Evolutionary conservation across 2,329 filamentous ascomycete genomes (phyloP), one percentile per base, ranked within the genome.

Genomic region (Claviceps fusiformis): DNA sequence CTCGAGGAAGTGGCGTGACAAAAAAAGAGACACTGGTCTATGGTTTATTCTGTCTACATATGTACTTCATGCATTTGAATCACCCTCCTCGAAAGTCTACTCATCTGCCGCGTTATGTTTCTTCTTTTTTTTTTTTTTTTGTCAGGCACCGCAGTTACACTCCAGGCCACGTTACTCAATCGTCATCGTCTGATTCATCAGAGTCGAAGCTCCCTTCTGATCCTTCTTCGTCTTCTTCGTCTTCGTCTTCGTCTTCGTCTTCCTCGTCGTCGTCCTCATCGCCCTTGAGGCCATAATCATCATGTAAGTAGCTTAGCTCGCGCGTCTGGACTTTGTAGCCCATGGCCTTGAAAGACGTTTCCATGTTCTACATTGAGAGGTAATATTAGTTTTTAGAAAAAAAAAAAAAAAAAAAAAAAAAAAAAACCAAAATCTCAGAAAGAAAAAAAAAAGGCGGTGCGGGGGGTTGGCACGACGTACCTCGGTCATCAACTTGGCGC

Each of bases 271-370:
- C 76, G 1, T 78, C 75, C 0, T 83, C 82, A 0, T 83, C 83
- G 0, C 83, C 77, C 67, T 86, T 79, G 50, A 96, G 71, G 0
- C 92, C 92, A 66, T 97, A 97, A 64, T 90, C 88, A 59, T 96
- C 89, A 68, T 95, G 83, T 69, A 95, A 97, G 63, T 87, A 79
- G 46, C 83, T 82, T 52, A 97, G 75, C 33, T 85, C 76, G 65
- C 85, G 84, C 44, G 87, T 78, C 65, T 88, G 79, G 0, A 86
- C 85, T 67, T 84, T 85, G 74, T 95, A 98, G 0, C 90, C 90
- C 55, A 82, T 83, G 1, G 73, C 75, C 61, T 82, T 78, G 63
- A 97, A 88, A 2, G 86, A 83, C 61, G 83, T 83, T 63, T 86
- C 81, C 62, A 95, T 82, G 57, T 54, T 54, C 57, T 58, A 4